Evolutionary conservation across 2,329 filamentous ascomycete species (phyloP), one percentile per base, ranked within the genome.

Genomic region (Pseudohalonectria lignicola): DNA sequence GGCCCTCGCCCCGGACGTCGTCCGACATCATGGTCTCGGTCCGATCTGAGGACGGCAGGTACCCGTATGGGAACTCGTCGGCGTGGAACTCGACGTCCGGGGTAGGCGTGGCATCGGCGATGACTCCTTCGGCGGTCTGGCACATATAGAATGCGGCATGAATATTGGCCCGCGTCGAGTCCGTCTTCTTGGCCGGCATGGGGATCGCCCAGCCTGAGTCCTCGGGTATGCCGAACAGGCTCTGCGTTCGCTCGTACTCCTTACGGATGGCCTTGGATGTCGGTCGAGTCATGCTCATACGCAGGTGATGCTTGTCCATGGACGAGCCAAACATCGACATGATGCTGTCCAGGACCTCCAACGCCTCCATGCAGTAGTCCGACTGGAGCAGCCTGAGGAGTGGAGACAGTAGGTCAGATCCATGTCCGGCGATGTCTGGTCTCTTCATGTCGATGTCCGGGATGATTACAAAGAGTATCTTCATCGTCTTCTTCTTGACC

Each of bases 131-230:
- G 4, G 74, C 69, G 44, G 76, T 82, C 38, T 86, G 82, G 52
- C 88, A 95, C 46, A 88, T 94, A 59, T 94, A 94, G 59, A 95
- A 96, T 1, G 92, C 88, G 1, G 88, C 86, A 55, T 96, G 90
- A 3, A 98, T 92, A 50, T 98, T 98, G 41, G 81, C 76, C 41
- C 92, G 75, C 4, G 92, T 96, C 25, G 79, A 76, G 39, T 82
- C 80, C 1, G 88, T 92, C 62, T 94, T 90, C 40, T 84, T 82
- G 1, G 90, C 90, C 13, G 92, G 92, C 55, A 93, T 77, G 0
- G 92, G 90, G 32, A 98, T 86, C 0, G 92, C 92, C 92, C 92
- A 98, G 2, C 92, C 92, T 13, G 86, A 92, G 17, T 87, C 81
- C 54, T 96, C 90, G 0, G 92, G 92, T 41, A 98, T 96, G 20